Evolutionary conservation across 306 rosid species (phyloP).

Genomic region (Vicia sativa): DNA sequence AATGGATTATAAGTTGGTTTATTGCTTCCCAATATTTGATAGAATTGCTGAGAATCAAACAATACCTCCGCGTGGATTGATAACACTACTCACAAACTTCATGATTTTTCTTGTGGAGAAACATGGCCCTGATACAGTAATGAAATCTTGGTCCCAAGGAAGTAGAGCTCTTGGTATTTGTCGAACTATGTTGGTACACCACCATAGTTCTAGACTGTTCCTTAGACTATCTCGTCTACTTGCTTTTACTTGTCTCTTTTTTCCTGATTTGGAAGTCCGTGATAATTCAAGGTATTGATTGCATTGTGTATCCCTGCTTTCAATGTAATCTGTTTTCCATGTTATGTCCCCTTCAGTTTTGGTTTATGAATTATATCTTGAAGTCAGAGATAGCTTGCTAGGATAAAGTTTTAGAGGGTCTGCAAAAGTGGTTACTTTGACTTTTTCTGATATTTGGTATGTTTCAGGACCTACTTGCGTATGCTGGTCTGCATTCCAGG

Average conservation of each 20-base stretch:
- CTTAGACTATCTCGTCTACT: constrained; percentile 77
- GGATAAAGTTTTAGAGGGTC: constrained; percentile 24
- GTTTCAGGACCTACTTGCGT: constrained; percentile 88
- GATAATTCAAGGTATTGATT: constrained; percentile 87
- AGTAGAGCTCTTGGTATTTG: constrained; percentile 91
- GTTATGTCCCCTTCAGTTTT: constrained; percentile 20
- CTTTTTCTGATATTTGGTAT: constrained; percentile 36
- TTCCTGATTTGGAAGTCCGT: constrained; percentile 95
- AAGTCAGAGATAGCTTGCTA: constrained; percentile 2
- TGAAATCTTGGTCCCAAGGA: constrained; percentile 94
- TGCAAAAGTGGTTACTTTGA: constrained; percentile 1
- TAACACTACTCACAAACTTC: constrained; percentile 76
- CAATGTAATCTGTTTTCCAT: constrained; percentile 9
- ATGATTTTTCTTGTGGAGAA: constrained; percentile 83
- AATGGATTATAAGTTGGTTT: constrained; percentile 73
- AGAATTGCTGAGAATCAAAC: constrained; percentile 82
- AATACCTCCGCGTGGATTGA: constrained; percentile 76
- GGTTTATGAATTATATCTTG: constrained; percentile 12
- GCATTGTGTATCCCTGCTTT: constrained; percentile 11
- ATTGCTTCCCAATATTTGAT: constrained; percentile 79
- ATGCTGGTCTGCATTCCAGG: constrained; percentile 89
- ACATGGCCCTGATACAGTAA: constrained; percentile 77
- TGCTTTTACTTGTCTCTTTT: constrained; percentile 79
- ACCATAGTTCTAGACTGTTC: constrained; percentile 86
- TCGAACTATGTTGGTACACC: constrained; percentile 88